Percentiles rank a stretch among this genome's conserved stretches.
These are phyloP conservation scores for Cruciata laevipes DNA, from an alignment of 257 asterid genomes.

Conservation along the genomic window DNA sequence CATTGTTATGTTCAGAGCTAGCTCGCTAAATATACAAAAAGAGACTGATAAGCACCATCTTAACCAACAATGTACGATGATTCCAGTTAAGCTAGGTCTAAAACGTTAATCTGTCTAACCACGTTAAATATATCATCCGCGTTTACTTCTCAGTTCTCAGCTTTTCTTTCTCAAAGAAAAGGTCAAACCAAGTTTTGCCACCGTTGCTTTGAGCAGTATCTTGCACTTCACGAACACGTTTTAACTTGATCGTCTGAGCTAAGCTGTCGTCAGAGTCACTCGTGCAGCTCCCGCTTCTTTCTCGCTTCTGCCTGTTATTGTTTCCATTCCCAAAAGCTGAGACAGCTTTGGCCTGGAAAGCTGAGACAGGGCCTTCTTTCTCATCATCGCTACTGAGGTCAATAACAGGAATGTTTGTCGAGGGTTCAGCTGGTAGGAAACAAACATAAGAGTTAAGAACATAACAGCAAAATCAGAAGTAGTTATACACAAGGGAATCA, in stretches of 20 bases:
- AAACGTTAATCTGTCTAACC: background rate
- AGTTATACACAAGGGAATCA: too few relatives aligned
- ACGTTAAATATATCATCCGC: too few relatives aligned
- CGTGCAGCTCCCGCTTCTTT: background rate
- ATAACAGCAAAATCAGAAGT: background rate
- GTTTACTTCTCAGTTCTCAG: too few relatives aligned
- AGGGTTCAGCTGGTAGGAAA: background rate
- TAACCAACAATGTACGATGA: background rate
- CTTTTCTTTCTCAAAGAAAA: background rate
- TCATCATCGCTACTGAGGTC: background rate
- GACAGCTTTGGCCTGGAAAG: background rate
- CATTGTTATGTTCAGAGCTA: too few relatives aligned
- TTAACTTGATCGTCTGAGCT: too few relatives aligned
- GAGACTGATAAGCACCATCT: too few relatives aligned
- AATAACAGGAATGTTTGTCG: background rate
- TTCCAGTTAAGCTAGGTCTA: background rate
- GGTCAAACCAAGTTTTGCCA: background rate
- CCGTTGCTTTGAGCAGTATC: background rate
- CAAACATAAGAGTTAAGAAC: background rate
- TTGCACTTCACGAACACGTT: background rate
- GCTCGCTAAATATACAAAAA: too few relatives aligned
- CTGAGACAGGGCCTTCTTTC: background rate
- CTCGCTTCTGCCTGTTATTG: background rate
- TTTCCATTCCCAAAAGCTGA: too few relatives aligned
- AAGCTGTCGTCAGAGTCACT: background rate